Conservation (phyloP, 768 basidiomycete genomes). For the Paxillus rubicundulus region DNA sequence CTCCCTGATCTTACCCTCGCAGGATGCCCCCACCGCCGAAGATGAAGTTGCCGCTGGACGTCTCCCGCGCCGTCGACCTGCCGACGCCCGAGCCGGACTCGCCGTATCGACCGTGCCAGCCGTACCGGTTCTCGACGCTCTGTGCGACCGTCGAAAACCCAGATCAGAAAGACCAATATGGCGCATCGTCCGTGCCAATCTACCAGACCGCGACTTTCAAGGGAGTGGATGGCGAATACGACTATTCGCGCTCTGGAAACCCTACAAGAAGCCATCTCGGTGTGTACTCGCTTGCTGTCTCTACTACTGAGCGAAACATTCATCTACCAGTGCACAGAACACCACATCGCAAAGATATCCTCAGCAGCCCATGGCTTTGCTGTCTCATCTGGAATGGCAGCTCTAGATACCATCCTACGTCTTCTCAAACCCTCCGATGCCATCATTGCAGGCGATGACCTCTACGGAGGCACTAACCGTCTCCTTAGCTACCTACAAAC, state of each 20-base stretch:
- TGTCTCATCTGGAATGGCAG: conserved; percentile 98
- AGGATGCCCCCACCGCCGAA: conserved; percentile 13
- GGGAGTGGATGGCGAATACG: conserved; percentile 84
- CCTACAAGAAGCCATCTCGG: conserved; percentile 95
- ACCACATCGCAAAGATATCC: conserved; percentile 96
- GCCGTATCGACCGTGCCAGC: conserved; percentile 62
- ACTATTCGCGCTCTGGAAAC: conserved; percentile 94
- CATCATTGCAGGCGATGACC: conserved; percentile 93
- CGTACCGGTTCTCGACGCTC: conserved; percentile 86
- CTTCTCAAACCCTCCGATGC: conserved; percentile 94
- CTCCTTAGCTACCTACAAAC: conserved; percentile 84
- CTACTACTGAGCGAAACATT: background rate
- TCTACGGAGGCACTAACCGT: conserved; percentile 97
- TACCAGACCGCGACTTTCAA: conserved; percentile 99
- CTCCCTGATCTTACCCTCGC: background rate
- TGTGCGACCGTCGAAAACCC: conserved; percentile 93
- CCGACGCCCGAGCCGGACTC: conserved; percentile 84
- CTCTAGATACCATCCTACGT: conserved; percentile 91
- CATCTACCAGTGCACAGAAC: conserved; percentile 52
- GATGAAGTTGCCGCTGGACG: conserved; percentile 4
- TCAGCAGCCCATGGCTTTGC: conserved; percentile 86
- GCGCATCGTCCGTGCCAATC: conserved; percentile 92
- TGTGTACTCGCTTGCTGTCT: conserved; percentile 34
- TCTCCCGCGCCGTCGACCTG: conserved; percentile 44
- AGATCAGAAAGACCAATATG: conserved; percentile 91